Conservation (phyloP, 2,329 filamentous ascomycete species). For the Plectosphaerella sp. region DNA sequence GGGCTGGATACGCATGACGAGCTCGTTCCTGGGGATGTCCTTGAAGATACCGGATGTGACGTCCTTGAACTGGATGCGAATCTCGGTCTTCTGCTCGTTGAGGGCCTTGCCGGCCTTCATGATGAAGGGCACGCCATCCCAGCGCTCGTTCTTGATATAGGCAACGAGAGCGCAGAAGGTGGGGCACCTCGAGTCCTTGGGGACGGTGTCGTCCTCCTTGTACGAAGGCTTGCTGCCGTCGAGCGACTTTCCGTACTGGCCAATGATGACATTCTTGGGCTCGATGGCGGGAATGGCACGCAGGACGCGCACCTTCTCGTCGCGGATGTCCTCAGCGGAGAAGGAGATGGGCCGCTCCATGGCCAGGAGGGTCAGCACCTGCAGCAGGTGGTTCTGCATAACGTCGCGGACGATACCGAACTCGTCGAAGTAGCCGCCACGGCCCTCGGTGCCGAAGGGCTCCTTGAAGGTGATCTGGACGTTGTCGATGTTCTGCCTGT, state of each 20-base stretch:
- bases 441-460: slow-evolving; percentile 95
- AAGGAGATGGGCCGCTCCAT: slow-evolving; percentile 99
- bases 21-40: slow-evolving; percentile 98
- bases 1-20: slow-evolving; percentile 98
- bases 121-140: slow-evolving; percentile 99
- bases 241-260: slow-evolving; percentile 93
- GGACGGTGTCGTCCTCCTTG: slow-evolving; percentile 98
- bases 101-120: slow-evolving; percentile 98
- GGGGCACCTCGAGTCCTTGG: slow-evolving; percentile 93
- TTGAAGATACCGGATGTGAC: slow-evolving; percentile 99
- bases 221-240: slow-evolving; percentile 96
- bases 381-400: slow-evolving; percentile 98
- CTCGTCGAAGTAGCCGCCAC: slow-evolving; percentile 98
- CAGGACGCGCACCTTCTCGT: slow-evolving; percentile 96
- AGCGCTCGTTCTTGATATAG: slow-evolving; percentile 99
- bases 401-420: slow-evolving; percentile 99
- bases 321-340: slow-evolving; percentile 95
- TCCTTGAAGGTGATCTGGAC: slow-evolving; percentile 99
- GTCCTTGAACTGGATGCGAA: slow-evolving; percentile 98
- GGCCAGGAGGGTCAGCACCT: slow-evolving; percentile 90
- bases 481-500: slow-evolving; percentile 98
- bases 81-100: slow-evolving; percentile 99
- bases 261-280: slow-evolving; percentile 99
- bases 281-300: slow-evolving; percentile 91
- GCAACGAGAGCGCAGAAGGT: slow-evolving; percentile 97